These are phyloP conservation scores for Fusarium fujikuroi DNA, from an alignment of 2,329 filamentous ascomycete genomes.

Conservation along the genomic window DNA sequence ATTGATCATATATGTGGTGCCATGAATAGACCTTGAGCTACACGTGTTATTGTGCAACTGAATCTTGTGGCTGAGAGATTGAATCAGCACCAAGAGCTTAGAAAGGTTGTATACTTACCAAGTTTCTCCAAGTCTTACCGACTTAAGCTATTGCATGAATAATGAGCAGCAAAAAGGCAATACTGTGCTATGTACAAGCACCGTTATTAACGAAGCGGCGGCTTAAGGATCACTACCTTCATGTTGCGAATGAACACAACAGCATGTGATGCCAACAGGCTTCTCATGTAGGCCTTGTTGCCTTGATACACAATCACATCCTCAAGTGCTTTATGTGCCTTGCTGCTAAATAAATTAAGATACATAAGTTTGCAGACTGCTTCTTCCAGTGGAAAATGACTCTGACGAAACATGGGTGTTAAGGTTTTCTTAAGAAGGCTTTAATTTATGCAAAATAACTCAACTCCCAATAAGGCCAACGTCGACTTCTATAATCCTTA, in stretches of 20 bases:
- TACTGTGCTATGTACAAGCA: rapidly evolving
- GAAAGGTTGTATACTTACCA: no score
- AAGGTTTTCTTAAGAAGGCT: not conserved
- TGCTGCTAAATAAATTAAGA: not conserved
- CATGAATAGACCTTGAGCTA: no score
- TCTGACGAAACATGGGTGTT: no score
- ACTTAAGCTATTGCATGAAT: not conserved
- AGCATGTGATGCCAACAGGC: not conserved
- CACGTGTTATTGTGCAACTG: rapidly evolving
- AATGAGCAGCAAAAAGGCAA: rapidly evolving
- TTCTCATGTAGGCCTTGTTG: not conserved
- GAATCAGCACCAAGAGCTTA: no score
- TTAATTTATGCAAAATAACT: not conserved
- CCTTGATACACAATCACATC: not conserved
- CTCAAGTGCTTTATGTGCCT: rapidly evolving
- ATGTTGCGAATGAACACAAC: not conserved
- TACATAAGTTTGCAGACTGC: rapidly evolving
- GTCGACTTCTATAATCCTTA: no score
- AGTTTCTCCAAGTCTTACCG: no score
- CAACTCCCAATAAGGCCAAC: not conserved
- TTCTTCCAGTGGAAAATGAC: no score
- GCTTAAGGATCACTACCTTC: no score
- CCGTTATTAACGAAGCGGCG: no score
- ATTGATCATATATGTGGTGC: no score
- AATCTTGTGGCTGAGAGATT: no score